phyloP scores from a whole-genome alignment of 208 protist genomes.

The Trypanosoma brucei region DNA sequence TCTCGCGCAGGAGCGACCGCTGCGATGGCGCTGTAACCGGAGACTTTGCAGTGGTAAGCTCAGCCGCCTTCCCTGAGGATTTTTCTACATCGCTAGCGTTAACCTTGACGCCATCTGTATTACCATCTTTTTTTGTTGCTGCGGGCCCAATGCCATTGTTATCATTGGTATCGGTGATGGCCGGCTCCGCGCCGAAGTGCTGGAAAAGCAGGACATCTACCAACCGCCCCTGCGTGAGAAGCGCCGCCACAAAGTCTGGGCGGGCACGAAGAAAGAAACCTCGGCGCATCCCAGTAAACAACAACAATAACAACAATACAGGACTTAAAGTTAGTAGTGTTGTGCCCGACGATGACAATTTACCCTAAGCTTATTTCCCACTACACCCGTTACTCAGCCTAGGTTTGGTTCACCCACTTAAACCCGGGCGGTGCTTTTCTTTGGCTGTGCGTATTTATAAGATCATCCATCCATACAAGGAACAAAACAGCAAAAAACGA shows the following conservation, averaged over 20 bases:
- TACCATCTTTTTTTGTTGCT: too few relatives aligned
- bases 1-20: neutral
- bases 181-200: slow-evolving; percentile 34
- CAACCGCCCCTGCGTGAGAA: slow-evolving; percentile 56
- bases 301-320: neutral
- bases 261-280: slow-evolving; percentile 23
- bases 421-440: too few relatives aligned
- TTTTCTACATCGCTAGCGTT: neutral
- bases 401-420: too few relatives aligned
- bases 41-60: too few relatives aligned
- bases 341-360: too few relatives aligned
- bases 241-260: slow-evolving; percentile 57
- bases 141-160: neutral
- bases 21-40: neutral
- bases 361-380: too few relatives aligned
- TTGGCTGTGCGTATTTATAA: too few relatives aligned
- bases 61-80: neutral
- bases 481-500: too few relatives aligned
- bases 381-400: too few relatives aligned
- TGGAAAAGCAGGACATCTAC: slow-evolving; percentile 64
- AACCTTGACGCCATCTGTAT: too few relatives aligned
- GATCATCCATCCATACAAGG: too few relatives aligned
- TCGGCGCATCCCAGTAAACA: slow-evolving; percentile 24
- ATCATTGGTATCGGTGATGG: neutral
- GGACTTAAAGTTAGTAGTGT: too few relatives aligned